These are phyloP conservation scores for Aureoboletus auriporus DNA, from an alignment of 768 basidiomycete species.

Conservation along the genomic window DNA sequence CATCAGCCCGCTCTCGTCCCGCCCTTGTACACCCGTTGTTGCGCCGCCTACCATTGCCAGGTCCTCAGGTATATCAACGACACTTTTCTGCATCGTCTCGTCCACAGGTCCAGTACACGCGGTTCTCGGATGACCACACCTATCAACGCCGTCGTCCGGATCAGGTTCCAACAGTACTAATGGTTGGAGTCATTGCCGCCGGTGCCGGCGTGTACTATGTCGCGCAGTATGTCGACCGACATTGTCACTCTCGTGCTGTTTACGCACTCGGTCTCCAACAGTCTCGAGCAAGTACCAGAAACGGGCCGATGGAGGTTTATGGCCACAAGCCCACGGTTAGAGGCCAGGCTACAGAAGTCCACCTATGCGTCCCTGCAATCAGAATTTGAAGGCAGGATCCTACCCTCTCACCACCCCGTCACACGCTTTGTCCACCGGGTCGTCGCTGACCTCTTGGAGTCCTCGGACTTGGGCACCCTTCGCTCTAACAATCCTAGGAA, in stretches of 20 bases:
- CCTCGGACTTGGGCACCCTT: conserved; percentile 69
- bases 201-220: conserved; percentile 26
- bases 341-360: conserved; percentile 49
- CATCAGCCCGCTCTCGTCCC: neutral
- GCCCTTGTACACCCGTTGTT: neutral
- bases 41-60: neutral
- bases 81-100: conserved; percentile 21
- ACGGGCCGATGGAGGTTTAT: conserved; percentile 90
- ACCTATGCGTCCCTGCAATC: conserved; percentile 41
- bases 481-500: conserved; percentile 8
- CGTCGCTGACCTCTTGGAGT: conserved; percentile 61
- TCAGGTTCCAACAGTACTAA: conserved; percentile 3
- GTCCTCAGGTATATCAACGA: conserved; percentile 4
- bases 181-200: conserved; percentile 15
- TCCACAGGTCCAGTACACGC: conserved; percentile 22
- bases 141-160: conserved; percentile 7
- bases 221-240: conserved; percentile 22
- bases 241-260: neutral
- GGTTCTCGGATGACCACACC: conserved; percentile 18
- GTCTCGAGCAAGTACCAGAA: conserved; percentile 81
- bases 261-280: conserved; percentile 25
- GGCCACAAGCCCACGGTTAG: conserved; percentile 57
- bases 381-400: conserved; percentile 50
- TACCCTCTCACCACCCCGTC: conserved; percentile 65
- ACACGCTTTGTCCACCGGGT: conserved; percentile 68